These are phyloP conservation scores for Wickerhamiella vanderwaltii DNA, from an alignment of 805 yeast genomes.

Conservation along the genomic window DNA sequence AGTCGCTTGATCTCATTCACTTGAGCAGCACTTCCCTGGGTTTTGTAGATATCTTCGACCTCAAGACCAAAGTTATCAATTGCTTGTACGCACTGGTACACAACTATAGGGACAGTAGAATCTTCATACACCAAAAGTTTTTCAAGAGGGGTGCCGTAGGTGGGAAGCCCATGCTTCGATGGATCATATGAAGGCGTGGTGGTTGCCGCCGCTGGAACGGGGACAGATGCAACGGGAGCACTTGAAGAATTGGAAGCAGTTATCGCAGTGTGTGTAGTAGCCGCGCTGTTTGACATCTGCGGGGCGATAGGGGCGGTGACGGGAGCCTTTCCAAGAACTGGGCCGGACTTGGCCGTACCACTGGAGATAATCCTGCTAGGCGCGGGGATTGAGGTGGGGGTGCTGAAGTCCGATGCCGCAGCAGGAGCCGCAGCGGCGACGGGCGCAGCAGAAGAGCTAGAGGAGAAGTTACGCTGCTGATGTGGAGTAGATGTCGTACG, in stretches of 20 bases:
- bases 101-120: slow-evolving; percentile 84
- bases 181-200: slow-evolving; percentile 24
- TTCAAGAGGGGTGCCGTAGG: slow-evolving; percentile 81
- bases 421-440: slow-evolving; percentile 1
- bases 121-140: slow-evolving; percentile 67
- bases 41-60: slow-evolving; percentile 80
- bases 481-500: neutral
- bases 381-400: slow-evolving; percentile 13
- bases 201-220: slow-evolving; percentile 17
- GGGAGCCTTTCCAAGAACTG: slow-evolving; percentile 16
- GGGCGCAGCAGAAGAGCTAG: neutral
- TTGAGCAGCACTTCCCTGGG: slow-evolving; percentile 64
- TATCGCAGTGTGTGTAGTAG: neutral
- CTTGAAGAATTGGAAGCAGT: neutral
- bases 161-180: slow-evolving; percentile 29
- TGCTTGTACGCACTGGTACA: slow-evolving; percentile 74
- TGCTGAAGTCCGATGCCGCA: too few relatives aligned
- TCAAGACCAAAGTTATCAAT: slow-evolving; percentile 76
- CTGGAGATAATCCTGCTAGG: slow-evolving; percentile 16
- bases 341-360: slow-evolving; percentile 25
- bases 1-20: slow-evolving; percentile 60
- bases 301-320: neutral
- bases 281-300: slow-evolving; percentile 1
- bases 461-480: neutral
- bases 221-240: neutral